A percentile compares a stretch with the other conserved stretches of the same genome.
Conservation (phyloP, 257 asterid species). For the Capsicum pubescens region DNA sequence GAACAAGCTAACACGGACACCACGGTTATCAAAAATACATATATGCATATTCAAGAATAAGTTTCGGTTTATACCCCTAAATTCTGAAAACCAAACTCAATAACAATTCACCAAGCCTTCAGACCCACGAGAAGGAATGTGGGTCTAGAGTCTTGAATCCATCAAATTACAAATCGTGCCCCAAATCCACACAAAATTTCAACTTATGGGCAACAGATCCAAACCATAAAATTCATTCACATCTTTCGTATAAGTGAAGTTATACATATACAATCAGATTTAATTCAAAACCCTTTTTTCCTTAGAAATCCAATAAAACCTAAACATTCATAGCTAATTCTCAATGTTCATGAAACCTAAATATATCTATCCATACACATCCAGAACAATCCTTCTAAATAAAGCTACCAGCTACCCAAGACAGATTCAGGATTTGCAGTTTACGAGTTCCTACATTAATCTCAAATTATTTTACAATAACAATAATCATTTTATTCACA, state of each 20-base stretch:
- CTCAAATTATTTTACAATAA: too few relatives aligned
- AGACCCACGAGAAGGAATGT: neutral
- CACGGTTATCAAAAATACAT: too few relatives aligned
- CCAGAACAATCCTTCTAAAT: too few relatives aligned
- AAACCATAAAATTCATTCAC: neutral
- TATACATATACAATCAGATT: neutral
- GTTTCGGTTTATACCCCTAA: neutral
- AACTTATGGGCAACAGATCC: neutral
- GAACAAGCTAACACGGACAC: too few relatives aligned
- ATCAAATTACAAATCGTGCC: neutral
- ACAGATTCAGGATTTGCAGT: too few relatives aligned
- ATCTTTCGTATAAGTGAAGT: neutral
- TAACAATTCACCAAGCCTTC: neutral
- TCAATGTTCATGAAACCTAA: neutral
- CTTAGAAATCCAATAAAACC: neutral
- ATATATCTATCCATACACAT: too few relatives aligned
- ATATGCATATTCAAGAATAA: too few relatives aligned
- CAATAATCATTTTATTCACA: too few relatives aligned
- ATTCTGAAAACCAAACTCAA: neutral
- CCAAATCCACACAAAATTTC: constrained; percentile 8
- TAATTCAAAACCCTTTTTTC: neutral
- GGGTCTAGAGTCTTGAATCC: neutral
- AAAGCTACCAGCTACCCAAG: too few relatives aligned
- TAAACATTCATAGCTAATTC: neutral
- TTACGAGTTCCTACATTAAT: too few relatives aligned